These are phyloP conservation scores for Curvularia sp. DNA, from an alignment of 2,329 filamentous ascomycete genomes.

Conservation along the genomic window DNA sequence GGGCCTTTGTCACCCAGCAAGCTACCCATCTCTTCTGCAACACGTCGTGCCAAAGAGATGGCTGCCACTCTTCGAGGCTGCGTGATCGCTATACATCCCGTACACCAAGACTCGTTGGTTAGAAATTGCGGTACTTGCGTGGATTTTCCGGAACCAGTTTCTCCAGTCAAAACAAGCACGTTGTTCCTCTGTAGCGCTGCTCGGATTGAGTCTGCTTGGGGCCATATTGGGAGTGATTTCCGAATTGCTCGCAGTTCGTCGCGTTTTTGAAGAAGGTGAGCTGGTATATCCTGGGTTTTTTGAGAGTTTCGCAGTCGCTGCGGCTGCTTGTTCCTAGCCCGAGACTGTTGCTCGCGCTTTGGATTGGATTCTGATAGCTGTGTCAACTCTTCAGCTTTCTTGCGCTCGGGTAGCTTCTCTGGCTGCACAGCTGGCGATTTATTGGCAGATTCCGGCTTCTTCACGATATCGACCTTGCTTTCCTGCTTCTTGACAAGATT, in stretches of 20 bases:
- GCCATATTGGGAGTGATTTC: slow-evolving; percentile 80
- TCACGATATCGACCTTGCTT: neutral
- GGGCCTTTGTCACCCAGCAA: slow-evolving; percentile 66
- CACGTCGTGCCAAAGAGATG: slow-evolving; percentile 85
- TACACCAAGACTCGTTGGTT: slow-evolving; percentile 80
- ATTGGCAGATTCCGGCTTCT: neutral
- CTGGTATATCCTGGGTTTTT: slow-evolving; percentile 23
- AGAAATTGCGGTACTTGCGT: slow-evolving; percentile 96
- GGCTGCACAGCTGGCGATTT: neutral
- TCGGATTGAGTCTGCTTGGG: slow-evolving; percentile 73
- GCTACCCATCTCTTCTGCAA: slow-evolving; percentile 81
- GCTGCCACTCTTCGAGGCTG: slow-evolving; percentile 94
- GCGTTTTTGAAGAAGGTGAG: slow-evolving; percentile 52
- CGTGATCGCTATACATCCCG: slow-evolving; percentile 82
- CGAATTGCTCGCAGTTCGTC: slow-evolving; percentile 60
- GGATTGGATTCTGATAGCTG: neutral
- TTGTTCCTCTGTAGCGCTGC: slow-evolving; percentile 67
- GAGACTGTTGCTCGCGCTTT: slow-evolving; percentile 8
- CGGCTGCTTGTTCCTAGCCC: slow-evolving; percentile 10
- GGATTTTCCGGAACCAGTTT: slow-evolving; percentile 96
- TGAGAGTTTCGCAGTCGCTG: slow-evolving; percentile 7
- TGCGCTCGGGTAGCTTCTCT: slow-evolving; percentile 6
- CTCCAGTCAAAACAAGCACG: slow-evolving; percentile 84
- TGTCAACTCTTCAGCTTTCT: slow-evolving; percentile 5
- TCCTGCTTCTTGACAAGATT: slow-evolving; percentile 1